Base-by-base conservation (phyloP, 2,329 filamentous ascomycete genomes). In the Beauveria asiatica region DNA sequence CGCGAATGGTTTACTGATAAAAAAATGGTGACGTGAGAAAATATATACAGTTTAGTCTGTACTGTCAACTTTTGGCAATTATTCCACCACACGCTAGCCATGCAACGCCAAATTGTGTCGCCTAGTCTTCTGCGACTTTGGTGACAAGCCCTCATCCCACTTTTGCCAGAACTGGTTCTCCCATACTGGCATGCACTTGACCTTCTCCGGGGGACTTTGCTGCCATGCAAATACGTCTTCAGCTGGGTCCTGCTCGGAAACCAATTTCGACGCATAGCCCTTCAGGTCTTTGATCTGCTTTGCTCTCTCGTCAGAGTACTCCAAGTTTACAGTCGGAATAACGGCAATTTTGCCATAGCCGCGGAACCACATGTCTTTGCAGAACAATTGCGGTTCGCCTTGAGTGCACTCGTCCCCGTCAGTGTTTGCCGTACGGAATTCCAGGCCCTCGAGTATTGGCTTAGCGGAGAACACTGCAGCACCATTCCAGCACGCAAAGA, bases 401-500 rank as follows among this genome's bases (percentile, higher is more conserved):
- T 80, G 76, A 11, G 67, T 72, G 60, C 82, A 85, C 0, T 54
- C 21, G 8, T 58, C 44, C 9, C 61, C 52, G 2, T 62, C 50
- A 10, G 60, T 50, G 10, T 60, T 59, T 1, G 63, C 64, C 17
- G 70, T 65, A 1, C 83, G 74, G 65, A 85, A 85, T 6, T 67
- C 63, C 2, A 84, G 67, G 10, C 70, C 71, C 0, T 70, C 69
- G 23, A 82, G 61, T 9, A 85, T 66, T 0, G 81, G 79, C 45
- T 70, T 69, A 0, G 80, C 81, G 0, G 70, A 71, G 56, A 85
- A 77, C 0, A 75, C 76, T 0, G 74, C 74, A 0, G 78, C 80
- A 2, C 83, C 83, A 61, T 85, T 84, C 83, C 83, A 85, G 67
- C 83, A 86, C 1, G 81, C 68, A 61, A 83, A 85, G 0, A 84